A percentile compares a stretch with the other conserved stretches of the same genome.
phyloP scores from a whole-genome alignment of 2,329 filamentous ascomycete genomes.

The Fusarium sp. region DNA sequence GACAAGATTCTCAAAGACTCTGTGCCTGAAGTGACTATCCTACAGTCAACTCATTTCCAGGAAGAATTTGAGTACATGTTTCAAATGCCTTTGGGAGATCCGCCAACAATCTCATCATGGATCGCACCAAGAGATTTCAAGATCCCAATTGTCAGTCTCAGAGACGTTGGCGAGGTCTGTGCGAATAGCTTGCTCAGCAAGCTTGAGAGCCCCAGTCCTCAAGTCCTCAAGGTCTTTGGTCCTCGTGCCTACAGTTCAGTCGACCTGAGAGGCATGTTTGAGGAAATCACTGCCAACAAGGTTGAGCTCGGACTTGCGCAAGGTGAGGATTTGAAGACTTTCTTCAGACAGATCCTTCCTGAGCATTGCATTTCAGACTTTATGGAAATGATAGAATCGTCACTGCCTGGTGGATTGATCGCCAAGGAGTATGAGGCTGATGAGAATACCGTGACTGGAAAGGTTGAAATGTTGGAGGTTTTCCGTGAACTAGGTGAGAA shows the following conservation, averaged over 20 bases:
- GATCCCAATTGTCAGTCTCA: constrained; percentile 47
- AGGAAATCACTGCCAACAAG: constrained; percentile 39
- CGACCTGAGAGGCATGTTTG: constrained; percentile 43
- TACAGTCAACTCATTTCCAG: constrained; percentile 34
- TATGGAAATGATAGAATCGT: constrained; percentile 43
- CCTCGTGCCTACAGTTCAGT: constrained; percentile 43
- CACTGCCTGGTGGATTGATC: constrained; percentile 43
- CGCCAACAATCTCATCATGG: constrained; percentile 38
- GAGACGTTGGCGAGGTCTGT: constrained; percentile 43
- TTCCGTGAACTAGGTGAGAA: constrained; percentile 15
- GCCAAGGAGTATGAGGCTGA: constrained; percentile 36
- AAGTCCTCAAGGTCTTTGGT: constrained; percentile 41
- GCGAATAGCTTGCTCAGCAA: constrained; percentile 34
- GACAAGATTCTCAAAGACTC: constrained; percentile 26
- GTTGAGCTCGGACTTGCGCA: constrained; percentile 32
- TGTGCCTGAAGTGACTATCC: constrained; percentile 30
- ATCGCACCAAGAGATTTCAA: constrained; percentile 41
- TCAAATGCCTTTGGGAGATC: constrained; percentile 29
- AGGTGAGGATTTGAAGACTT: constrained; percentile 38
- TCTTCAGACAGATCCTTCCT: constrained; percentile 35
- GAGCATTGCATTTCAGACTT: constrained; percentile 35
- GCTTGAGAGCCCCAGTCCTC: not conserved
- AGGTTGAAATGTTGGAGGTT: constrained; percentile 39
- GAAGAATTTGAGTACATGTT: constrained; percentile 35
- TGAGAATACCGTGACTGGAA: constrained; percentile 37